phyloP scores from a whole-genome alignment of 1,139 yeast species.

The Arxiozyma telluris region DNA sequence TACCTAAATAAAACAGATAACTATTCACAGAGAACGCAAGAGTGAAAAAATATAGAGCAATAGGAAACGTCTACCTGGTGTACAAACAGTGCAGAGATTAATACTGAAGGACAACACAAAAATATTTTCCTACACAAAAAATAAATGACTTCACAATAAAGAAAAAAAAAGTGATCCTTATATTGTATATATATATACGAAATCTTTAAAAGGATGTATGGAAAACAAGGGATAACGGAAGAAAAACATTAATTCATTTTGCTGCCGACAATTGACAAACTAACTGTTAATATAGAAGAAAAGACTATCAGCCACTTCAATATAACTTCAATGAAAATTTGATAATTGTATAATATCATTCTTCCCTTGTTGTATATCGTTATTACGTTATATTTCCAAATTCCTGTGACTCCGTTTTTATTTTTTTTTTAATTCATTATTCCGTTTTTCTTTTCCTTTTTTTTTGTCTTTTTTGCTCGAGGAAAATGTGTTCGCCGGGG shows the following conservation, averaged over 20 bases:
- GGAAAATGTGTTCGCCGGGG: not conserved
- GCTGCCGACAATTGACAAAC: not conserved
- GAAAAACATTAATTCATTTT: too few species aligned
- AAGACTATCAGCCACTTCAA: not conserved
- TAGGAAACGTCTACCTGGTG: too few species aligned
- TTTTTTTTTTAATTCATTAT: too few species aligned
- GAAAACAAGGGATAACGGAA: not conserved
- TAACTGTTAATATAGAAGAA: too few species aligned
- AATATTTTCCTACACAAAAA: too few species aligned
- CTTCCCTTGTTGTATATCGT: not conserved
- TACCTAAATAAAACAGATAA: not conserved
- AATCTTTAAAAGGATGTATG: too few species aligned
- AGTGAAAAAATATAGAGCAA: too few species aligned
- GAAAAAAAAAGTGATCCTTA: not conserved
- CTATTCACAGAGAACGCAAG: too few species aligned
- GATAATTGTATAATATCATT: not conserved
- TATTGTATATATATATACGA: not conserved
- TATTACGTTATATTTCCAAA: too few species aligned
- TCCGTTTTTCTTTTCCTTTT: too few species aligned
- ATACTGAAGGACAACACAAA: not conserved
- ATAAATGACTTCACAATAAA: not conserved
- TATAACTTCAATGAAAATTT: not conserved
- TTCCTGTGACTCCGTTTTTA: not conserved
- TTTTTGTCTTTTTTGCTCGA: not conserved
- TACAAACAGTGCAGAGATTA: too few species aligned